phyloP scores from a whole-genome alignment of 805 yeast genomes.

The Pichia nanzhaoensis region DNA sequence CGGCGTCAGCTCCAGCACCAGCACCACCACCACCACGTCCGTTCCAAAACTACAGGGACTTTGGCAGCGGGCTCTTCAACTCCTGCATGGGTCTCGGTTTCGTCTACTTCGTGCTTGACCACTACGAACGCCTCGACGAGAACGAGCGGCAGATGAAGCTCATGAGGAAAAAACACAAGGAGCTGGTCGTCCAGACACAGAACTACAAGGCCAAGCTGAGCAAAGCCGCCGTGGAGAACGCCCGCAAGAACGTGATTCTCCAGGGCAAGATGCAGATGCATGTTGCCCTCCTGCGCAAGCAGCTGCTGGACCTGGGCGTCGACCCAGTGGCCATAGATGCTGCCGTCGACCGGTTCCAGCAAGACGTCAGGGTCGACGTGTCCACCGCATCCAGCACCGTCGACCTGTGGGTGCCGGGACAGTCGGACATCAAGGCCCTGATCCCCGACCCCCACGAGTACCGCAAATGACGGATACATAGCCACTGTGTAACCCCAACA shows the following conservation, averaged over 20 bases:
- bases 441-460: slow-evolving; percentile 60
- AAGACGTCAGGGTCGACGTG: slow-evolving; percentile 49
- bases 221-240: slow-evolving; percentile 44
- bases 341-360: slow-evolving; percentile 50
- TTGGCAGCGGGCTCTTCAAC: slow-evolving; percentile 13
- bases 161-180: slow-evolving; percentile 25
- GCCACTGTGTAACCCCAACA: too few species aligned
- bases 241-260: slow-evolving; percentile 39
- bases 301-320: slow-evolving; percentile 47
- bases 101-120: slow-evolving; percentile 12
- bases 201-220: slow-evolving; percentile 47
- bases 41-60: slow-evolving; percentile 8
- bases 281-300: slow-evolving; percentile 57
- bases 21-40: slow-evolving; percentile 8
- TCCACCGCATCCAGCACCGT: slow-evolving; percentile 49
- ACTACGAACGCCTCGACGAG: slow-evolving; percentile 21
- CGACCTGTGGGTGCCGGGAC: slow-evolving; percentile 57
- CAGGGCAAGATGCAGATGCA: slow-evolving; percentile 61
- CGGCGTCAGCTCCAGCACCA: neutral
- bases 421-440: slow-evolving; percentile 39
- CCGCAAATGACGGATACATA: too few species aligned
- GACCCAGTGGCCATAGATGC: slow-evolving; percentile 52
- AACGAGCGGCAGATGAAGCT: slow-evolving; percentile 21
- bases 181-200: slow-evolving; percentile 42
- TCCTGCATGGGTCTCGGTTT: slow-evolving; percentile 10